A percentile compares a stretch with the other conserved stretches of the same genome.
Evolutionary conservation across 768 basidiomycete genomes (phyloP).

Genomic region (Auricularia cornea): DNA sequence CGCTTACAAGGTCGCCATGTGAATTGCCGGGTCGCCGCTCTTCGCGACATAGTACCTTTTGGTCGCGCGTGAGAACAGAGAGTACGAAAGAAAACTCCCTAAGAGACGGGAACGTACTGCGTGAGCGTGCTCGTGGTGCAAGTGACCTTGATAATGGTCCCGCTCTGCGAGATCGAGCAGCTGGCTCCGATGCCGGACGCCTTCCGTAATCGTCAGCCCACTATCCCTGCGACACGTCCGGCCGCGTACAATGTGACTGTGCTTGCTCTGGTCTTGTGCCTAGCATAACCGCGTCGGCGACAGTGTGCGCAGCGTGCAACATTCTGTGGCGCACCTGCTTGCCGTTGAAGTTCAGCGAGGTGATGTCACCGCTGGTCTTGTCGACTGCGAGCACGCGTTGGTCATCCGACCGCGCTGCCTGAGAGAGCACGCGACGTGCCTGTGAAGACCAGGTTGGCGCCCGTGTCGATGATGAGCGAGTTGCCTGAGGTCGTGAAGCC

Average conservation of each 20-base stretch:
- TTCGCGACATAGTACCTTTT: slow-evolving; percentile 20
- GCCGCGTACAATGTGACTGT: background rate
- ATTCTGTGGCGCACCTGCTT: slow-evolving; percentile 36
- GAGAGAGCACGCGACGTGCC: slow-evolving; percentile 20
- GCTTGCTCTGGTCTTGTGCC: background rate
- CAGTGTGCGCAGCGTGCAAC: too few species aligned
- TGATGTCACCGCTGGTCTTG: slow-evolving; percentile 37
- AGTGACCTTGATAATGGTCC: slow-evolving; percentile 23
- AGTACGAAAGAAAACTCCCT: background rate
- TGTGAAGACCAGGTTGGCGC: slow-evolving; percentile 36
- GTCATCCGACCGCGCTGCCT: background rate
- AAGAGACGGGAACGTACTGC: slow-evolving; percentile 28
- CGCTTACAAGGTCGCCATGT: slow-evolving; percentile 33
- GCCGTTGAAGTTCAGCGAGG: slow-evolving; percentile 37
- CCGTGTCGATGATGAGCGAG: slow-evolving; percentile 36
- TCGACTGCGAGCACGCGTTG: slow-evolving; percentile 24
- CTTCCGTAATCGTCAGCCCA: background rate
- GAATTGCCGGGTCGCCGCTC: slow-evolving; percentile 36
- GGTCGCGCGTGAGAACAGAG: background rate
- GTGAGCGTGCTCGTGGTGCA: slow-evolving; percentile 39
- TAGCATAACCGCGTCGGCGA: too few species aligned
- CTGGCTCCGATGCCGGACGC: background rate
- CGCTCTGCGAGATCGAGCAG: background rate
- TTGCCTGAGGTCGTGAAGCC: slow-evolving; percentile 36
- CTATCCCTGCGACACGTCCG: too few species aligned